Evolutionary conservation across 441 rosid genomes (phyloP), one percentile per base, ranked within the genome.

Genomic region (Theobroma grandiflorum): DNA sequence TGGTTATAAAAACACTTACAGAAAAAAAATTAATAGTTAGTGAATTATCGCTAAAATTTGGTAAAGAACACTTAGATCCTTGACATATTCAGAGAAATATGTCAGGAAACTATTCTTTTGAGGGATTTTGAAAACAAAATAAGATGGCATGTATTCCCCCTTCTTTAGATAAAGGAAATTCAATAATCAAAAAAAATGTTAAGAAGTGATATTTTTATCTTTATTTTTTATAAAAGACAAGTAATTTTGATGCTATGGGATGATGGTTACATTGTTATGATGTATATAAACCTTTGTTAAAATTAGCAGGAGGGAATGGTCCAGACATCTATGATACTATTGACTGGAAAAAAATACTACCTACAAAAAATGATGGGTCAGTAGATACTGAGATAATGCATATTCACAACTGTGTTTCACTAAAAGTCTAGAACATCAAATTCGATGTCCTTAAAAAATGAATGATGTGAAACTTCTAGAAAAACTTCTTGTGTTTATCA

Each of bases 381-480:
- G 69, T 8, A 37, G 45, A 43, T 15, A 37, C 37, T 5, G 7
- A 37, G 69, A 64, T 64, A 64, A 63, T 63, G 45, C 42, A 64
- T 35, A 67, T 67, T 42, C 8, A 40, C 72, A 67, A 67, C 50
- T 40, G 71, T 9, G 49, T 40, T 66, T 67, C 72, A 67, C 52
- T 67, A 42, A 33, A 9, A 67, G 6, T 42, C 33, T n/a, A 72
- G 40, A 14, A 71, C 12, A 68, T 16, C 22, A 31, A 42, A 43
- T 33, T 50, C 38, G 16, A 22, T 50, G 20, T 31, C 40, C 43
- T 71, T 15, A 12, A 50, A 7, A 70, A 47, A 52, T 12, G 75
- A 71, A 26, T 71, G 58, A 49, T 33, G 3, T 71, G 43, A 53
- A 50, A 71, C 42, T 71, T 71, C 58, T 10, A 10, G 42, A 71